phyloP scores from a whole-genome alignment of 1,139 yeast genomes.

The Kodamaea anthophila region DNA sequence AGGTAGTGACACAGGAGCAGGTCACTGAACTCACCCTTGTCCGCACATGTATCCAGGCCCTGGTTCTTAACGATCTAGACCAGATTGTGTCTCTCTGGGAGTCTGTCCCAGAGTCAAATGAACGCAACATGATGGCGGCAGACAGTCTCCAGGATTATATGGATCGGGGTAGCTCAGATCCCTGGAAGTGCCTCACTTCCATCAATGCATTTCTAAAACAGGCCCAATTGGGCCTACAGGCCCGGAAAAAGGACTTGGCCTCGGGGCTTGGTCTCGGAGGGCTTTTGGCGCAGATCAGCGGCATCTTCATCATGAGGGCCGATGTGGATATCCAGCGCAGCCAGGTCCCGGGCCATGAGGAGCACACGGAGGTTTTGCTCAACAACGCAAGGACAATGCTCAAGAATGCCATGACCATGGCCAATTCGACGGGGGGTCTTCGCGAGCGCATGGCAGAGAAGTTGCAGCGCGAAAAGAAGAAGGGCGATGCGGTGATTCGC shows the following conservation, averaged over 20 bases:
- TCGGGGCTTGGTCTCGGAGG: constrained; percentile 27
- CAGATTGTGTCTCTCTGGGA: constrained; percentile 23
- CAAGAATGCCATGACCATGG: constrained; percentile 41
- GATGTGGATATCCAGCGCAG: constrained; percentile 50
- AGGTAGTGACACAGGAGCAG: constrained; percentile 20
- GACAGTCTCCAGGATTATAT: constrained; percentile 41
- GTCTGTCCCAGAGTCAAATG: constrained; percentile 15
- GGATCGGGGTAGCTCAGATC: constrained; percentile 14
- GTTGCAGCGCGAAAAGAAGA: constrained; percentile 33
- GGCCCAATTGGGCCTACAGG: constrained; percentile 31
- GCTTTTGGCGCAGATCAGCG: constrained; percentile 35
- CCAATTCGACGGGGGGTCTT: constrained; percentile 45
- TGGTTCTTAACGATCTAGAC: constrained; percentile 14
- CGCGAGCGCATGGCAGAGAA: constrained; percentile 44
- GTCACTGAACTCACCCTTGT: constrained; percentile 21
- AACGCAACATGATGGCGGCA: constrained; percentile 34
- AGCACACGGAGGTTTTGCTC: constrained; percentile 23
- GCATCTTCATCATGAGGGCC: constrained; percentile 42
- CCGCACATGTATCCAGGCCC: constrained; percentile 19
- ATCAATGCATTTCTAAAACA: constrained; percentile 32
- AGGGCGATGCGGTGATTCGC: constrained; percentile 41
- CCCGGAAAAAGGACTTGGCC: constrained; percentile 15
- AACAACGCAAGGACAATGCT: constrained; percentile 37
- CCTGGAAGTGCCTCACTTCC: constrained; percentile 37
- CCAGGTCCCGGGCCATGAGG: constrained; percentile 19